Conservation (phyloP, 805 yeast species). For the Millerago galiae region DNA sequence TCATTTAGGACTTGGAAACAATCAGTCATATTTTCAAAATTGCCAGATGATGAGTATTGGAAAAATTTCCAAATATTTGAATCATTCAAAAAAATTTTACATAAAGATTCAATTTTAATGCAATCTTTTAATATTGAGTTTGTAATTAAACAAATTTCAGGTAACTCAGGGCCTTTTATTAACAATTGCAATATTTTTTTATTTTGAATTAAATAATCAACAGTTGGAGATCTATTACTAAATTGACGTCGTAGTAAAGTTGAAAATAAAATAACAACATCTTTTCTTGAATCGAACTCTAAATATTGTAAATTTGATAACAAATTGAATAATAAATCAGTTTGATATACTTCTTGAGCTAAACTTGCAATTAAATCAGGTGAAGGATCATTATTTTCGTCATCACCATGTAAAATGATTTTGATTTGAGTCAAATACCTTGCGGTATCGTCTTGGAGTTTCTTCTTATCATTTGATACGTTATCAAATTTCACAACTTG, state of each 20-base stretch:
- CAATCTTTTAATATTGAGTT: conserved; percentile 84
- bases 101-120: conserved; percentile 67
- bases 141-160: conserved; percentile 64
- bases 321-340: conserved; percentile 62
- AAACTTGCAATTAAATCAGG: conserved; percentile 50
- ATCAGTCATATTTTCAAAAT: conserved; percentile 88
- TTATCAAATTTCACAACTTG: conserved; percentile 51
- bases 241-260: conserved; percentile 73
- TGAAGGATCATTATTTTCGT: conserved; percentile 46
- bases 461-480: conserved; percentile 28
- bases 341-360: conserved; percentile 71
- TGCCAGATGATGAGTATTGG: conserved; percentile 63
- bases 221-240: conserved; percentile 76
- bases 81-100: conserved; percentile 51
- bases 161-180: conserved; percentile 65
- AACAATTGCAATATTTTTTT: conserved; percentile 55
- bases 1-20: conserved; percentile 74
- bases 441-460: conserved; percentile 67
- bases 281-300: conserved; percentile 88
- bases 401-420: conserved; percentile 64
- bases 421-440: conserved; percentile 60
- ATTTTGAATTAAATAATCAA: conserved; percentile 61
- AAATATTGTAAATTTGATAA: conserved; percentile 54
- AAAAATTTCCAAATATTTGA: conserved; percentile 77
- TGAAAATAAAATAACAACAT: conserved; percentile 65